Conservation (phyloP, 352 stramenopile genomes). For the Pythium chondricola region DNA sequence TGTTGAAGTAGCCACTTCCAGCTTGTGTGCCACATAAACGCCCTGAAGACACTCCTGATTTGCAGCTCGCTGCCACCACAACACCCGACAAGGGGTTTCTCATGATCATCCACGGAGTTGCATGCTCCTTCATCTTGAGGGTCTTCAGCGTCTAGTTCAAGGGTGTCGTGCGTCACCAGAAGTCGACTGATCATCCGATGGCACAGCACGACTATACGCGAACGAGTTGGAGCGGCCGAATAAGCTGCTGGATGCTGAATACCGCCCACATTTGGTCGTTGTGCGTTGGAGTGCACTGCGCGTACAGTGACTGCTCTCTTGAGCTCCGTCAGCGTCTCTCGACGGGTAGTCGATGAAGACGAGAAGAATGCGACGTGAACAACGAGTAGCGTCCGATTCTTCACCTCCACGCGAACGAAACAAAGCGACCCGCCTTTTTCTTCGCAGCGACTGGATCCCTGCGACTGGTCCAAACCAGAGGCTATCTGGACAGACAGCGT, state of each 20-base stretch:
- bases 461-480: constrained; percentile 13
- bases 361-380: constrained; percentile 86
- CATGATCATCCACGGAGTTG: constrained; percentile 25
- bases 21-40: constrained; percentile 85
- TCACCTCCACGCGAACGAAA: constrained; percentile 77
- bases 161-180: constrained; percentile 67
- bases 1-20: constrained; percentile 72
- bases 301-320: constrained; percentile 57
- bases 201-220: constrained; percentile 34
- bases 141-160: constrained; percentile 23
- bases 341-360: constrained; percentile 50
- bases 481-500: constrained; percentile 32
- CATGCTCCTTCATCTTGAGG: constrained; percentile 12
- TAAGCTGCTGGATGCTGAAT: not conserved
- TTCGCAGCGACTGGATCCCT: constrained; percentile 13
- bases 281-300: constrained; percentile 12
- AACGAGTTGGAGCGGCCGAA: not conserved
- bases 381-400: constrained; percentile 70
- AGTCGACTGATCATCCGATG: constrained; percentile 79
- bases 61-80: constrained; percentile 76
- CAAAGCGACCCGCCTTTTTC: constrained; percentile 45
- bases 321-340: constrained; percentile 64
- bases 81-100: constrained; percentile 45
- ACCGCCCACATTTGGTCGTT: too few relatives aligned
- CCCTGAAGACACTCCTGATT: constrained; percentile 69